Conservation (phyloP, 495 filamentous ascomycete genomes). For the Talaromyces thailandensis region DNA sequence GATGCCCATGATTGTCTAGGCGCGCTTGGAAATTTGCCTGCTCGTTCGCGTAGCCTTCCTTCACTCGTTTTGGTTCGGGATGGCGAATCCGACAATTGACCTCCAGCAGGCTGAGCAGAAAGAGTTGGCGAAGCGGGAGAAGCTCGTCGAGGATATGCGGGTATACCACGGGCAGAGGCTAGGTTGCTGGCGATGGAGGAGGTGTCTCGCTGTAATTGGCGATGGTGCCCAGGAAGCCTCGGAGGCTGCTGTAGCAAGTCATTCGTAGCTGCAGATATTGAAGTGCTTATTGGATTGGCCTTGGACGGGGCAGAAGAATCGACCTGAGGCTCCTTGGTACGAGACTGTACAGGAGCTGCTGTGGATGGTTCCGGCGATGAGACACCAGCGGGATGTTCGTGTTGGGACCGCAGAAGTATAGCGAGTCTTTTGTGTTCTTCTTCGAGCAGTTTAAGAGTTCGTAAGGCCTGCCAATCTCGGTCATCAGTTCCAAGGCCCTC, state of each 20-base stretch:
- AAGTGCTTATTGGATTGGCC: conserved; percentile 3
- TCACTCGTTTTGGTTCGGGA: conserved; percentile 36
- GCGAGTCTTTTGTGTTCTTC: conserved; percentile 76
- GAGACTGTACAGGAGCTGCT: neutral
- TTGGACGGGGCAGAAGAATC: conserved; percentile 3
- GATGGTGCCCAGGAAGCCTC: conserved; percentile 32
- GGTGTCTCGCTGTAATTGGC: conserved; percentile 51
- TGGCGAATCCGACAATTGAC: conserved; percentile 54
- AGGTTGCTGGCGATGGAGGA: conserved; percentile 90
- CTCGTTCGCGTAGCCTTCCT: conserved; percentile 19
- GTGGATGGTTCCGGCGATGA: conserved; percentile 9
- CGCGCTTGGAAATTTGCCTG: conserved; percentile 14
- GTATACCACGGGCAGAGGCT: conserved; percentile 81
- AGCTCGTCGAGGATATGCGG: conserved; percentile 54
- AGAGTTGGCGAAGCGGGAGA: conserved; percentile 56
- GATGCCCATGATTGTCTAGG: conserved; percentile 30
- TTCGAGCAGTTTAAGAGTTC: conserved; percentile 77
- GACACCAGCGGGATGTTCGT: conserved; percentile 43
- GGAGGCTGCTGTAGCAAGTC: conserved; percentile 24
- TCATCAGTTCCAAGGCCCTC: neutral
- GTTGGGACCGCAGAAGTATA: conserved; percentile 62
- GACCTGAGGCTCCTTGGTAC: neutral
- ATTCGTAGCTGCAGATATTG: conserved; percentile 19
- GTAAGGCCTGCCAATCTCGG: conserved; percentile 50
- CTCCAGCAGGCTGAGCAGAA: conserved; percentile 66